Evolutionary conservation across 768 basidiomycete species (phyloP).

Genomic region (Fibroporia radiculosa): DNA sequence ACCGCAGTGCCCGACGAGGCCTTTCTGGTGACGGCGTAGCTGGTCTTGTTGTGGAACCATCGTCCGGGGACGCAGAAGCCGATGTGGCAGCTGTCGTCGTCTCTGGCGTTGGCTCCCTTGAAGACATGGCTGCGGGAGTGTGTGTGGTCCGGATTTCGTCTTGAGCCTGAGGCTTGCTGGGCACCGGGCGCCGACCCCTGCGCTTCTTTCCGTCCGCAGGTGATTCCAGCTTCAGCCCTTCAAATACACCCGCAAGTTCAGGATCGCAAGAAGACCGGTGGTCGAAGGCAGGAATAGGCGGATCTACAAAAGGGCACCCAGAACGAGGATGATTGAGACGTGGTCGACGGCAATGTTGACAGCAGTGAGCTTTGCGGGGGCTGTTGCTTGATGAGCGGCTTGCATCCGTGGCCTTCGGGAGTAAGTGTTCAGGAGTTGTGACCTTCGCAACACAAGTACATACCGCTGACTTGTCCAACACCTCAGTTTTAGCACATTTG

Average conservation of each 20-base stretch:
- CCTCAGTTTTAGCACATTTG: no score
- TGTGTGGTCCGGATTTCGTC: no score
- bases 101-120: neutral
- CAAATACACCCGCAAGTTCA: neutral
- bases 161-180: neutral
- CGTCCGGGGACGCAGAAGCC: neutral
- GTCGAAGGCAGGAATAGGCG: constrained; percentile 17
- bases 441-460: no score
- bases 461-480: no score
- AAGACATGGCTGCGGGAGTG: no score
- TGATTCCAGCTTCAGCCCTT: neutral
- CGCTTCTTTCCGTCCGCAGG: neutral
- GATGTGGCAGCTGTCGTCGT: neutral
- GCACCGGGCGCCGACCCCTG: neutral
- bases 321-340: constrained; percentile 54
- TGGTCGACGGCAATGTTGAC: constrained; percentile 37
- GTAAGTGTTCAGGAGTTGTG: no score
- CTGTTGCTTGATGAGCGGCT: no score
- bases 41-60: neutral
- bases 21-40: neutral
- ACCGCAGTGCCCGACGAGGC: neutral
- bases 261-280: neutral
- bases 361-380: constrained; percentile 8
- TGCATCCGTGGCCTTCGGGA: no score
- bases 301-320: constrained; percentile 44